Conservation (phyloP, 2,329 filamentous ascomycete species). For the Aspergillus latus region DNA sequence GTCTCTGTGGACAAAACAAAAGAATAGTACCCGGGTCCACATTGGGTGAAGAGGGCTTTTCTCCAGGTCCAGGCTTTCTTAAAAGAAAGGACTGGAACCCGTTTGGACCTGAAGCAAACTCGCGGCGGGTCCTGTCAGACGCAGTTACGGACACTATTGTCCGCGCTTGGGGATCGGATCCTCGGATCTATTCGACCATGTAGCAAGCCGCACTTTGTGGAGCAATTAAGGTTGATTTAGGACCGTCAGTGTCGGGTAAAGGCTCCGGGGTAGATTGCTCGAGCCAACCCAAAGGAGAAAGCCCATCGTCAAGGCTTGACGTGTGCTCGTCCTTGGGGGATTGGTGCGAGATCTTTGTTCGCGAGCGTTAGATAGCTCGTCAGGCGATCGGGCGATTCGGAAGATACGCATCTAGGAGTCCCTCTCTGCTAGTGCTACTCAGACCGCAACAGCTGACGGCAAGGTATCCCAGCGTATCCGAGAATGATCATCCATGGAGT, state of each 20-base stretch:
- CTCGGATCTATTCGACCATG: conserved; percentile 1
- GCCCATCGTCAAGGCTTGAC: too few relatives aligned
- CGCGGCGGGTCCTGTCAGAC: not conserved
- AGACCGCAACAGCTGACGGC: not conserved
- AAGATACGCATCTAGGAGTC: not conserved
- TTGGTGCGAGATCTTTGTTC: not conserved
- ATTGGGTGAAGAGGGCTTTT: not conserved
- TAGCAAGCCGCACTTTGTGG: not conserved
- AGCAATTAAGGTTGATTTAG: not conserved
- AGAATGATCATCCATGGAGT: not conserved
- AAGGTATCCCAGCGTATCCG: not conserved
- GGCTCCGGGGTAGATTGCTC: conserved; percentile 6
- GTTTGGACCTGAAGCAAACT: not conserved
- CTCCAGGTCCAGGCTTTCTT: not conserved
- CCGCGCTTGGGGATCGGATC: too few relatives aligned
- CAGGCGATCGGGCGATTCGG: not conserved
- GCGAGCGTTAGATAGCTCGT: not conserved
- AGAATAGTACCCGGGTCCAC: not conserved
- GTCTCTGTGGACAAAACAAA: not conserved
- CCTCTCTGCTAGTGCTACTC: not conserved
- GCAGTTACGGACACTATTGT: too few relatives aligned
- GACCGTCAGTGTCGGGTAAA: conserved; percentile 1
- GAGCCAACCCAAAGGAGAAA: conserved; percentile 10
- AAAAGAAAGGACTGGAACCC: not conserved
- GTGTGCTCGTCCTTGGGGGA: too few relatives aligned